phyloP scores from a whole-genome alignment of 2,329 filamentous ascomycete genomes.

The Stachybotrys echinatus region DNA sequence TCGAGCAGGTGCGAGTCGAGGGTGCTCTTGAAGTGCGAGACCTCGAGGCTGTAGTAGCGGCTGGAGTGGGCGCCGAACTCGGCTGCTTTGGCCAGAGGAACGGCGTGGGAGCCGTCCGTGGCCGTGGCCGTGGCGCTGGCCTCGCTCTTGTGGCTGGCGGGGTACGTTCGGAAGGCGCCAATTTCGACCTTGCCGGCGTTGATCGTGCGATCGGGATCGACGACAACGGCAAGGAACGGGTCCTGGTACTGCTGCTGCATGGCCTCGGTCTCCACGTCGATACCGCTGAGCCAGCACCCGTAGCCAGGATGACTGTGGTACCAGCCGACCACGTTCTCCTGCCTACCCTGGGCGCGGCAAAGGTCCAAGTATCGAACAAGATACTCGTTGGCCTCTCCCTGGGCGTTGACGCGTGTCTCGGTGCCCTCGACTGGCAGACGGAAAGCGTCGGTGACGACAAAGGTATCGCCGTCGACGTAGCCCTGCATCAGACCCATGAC shows the following conservation, averaged over 20 bases:
- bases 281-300: conserved; percentile 95
- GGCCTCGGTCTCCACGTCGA: conserved; percentile 85
- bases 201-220: conserved; percentile 93
- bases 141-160: conserved; percentile 61
- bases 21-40: conserved; percentile 91
- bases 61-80: conserved; percentile 92
- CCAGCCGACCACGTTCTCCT: conserved; percentile 95
- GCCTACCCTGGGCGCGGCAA: conserved; percentile 68
- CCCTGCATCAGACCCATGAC: conserved; percentile 99
- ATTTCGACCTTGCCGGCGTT: conserved; percentile 95
- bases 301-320: conserved; percentile 98
- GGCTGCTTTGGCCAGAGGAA: conserved; percentile 88
- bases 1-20: conserved; percentile 84
- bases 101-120: conserved; percentile 63
- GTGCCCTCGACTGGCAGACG: conserved; percentile 93
- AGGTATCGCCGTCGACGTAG: conserved; percentile 77
- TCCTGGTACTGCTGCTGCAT: conserved; percentile 83
- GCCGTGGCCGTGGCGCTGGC: conserved; percentile 6
- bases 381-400: conserved; percentile 95
- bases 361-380: conserved; percentile 79
- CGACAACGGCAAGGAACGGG: conserved; percentile 91
- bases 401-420: conserved; percentile 96
- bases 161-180: conserved; percentile 90
- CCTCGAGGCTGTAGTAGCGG: conserved; percentile 85
- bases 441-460: conserved; percentile 93